Conservation (phyloP, 139 green algal genomes). For the Deuterostichococcus epilithicus region DNA sequence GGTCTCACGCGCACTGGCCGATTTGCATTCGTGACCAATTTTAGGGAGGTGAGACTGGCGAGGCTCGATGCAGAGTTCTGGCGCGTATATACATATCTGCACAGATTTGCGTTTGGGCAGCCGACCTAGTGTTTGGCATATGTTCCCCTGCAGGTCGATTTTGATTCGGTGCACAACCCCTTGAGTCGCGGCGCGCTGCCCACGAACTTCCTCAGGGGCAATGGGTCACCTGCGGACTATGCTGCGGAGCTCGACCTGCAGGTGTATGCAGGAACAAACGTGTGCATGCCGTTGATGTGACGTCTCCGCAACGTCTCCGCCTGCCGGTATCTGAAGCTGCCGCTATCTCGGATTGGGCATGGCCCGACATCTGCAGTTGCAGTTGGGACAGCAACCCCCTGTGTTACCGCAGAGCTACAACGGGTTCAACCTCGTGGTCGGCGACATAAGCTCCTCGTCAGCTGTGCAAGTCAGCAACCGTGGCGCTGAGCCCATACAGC, state of each 20-base stretch:
- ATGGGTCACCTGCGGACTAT: constrained; percentile 23
- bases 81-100: too few species aligned
- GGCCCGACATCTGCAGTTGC: background rate
- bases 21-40: constrained; percentile 65
- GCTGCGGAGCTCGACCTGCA: constrained; percentile 19
- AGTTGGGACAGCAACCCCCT: background rate
- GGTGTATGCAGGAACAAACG: background rate
- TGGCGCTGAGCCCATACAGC: background rate
- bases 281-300: background rate
- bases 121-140: background rate
- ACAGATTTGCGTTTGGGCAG: too few species aligned
- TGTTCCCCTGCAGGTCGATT: constrained; percentile 7
- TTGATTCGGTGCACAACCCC: constrained; percentile 7
- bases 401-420: constrained; percentile 23
- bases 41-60: constrained; percentile 40
- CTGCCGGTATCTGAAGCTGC: too few species aligned
- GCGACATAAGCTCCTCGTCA: constrained; percentile 29
- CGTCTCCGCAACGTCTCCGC: background rate
- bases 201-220: constrained; percentile 38
- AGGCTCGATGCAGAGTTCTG: background rate
- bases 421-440: constrained; percentile 60
- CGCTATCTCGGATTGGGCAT: too few species aligned
- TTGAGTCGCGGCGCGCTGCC: constrained; percentile 48
- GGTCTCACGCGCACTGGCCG: constrained; percentile 48
- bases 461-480: constrained; percentile 50